Conservation (phyloP, 306 rosid genomes). For the cucumber (Cucumis sativus) region Cucumber_9930_V3 NC_026660.2:15571001-15571500, state of each 20-base stretch:
- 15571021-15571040: not conserved
- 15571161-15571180: too few relatives aligned
- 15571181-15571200: too few relatives aligned
- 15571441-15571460: not conserved
- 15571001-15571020: not conserved
- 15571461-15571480: not conserved
- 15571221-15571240: slow-evolving; percentile 7
- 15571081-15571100: too few relatives aligned
- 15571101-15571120: too few relatives aligned
- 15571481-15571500: not conserved
- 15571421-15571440: not conserved
- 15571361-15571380: slow-evolving; percentile 41
- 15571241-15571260: slow-evolving; percentile 40
- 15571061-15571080: too few relatives aligned
- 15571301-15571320: slow-evolving; percentile 68
- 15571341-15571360: slow-evolving; percentile 87
- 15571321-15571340: slow-evolving; percentile 44
- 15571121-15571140: too few relatives aligned
- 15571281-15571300: slow-evolving; percentile 80
- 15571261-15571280: slow-evolving; percentile 61
- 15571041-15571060: too few relatives aligned
- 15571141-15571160: too few relatives aligned
- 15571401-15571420: slow-evolving; percentile 63
- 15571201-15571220: not conserved
- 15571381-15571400: slow-evolving; percentile 54